Base-by-base conservation (phyloP, 202 grass and related monocot genomes). In the Elaeis oleifera region DNA sequence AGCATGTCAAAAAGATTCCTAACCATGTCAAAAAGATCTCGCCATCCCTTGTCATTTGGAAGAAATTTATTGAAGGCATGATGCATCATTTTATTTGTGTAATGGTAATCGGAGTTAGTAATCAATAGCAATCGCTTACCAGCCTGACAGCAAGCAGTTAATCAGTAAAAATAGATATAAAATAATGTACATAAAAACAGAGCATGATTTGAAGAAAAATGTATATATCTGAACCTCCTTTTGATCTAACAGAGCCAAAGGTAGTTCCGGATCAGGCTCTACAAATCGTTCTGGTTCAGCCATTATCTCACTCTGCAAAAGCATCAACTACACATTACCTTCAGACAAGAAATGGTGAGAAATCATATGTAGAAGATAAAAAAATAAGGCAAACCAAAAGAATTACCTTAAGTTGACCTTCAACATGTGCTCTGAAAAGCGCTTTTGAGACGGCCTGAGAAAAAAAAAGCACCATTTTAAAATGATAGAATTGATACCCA, bases 51-150 rank as follows among this genome's bases (percentile, higher is more conserved):
- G 70, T 85, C 91, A 83, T 96, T 96, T 60, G 91, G 91, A 83
- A 96, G 91, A 78, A 90, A 96, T 23, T 80, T 78, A 83, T 96
- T 85, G 81, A 90, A 96, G 59, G 91, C 81, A 75, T 89, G 81
- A 70, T 90, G 83, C 91, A 96, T 90, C 91, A 96, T 90, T 83
- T 90, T 90, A 78, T 96, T 96, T 49, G 91, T 90, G 78, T 96
- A 96, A 59, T 88, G 84, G 62, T 85, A 90, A 78, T 96, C 87
- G 32, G 91, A 96, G 72, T 96, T 96, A 23, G 91, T 96, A 68
- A 96, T 96, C 36, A 96, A 72, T 88, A 96, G 67, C 44, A 96
- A 73, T 63, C 57, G 88, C 74, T 96, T 96, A 59, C 91, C 91
- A 77, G 91, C 87, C 91, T 96, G 69, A 73, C 50, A 71, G 44